Evolutionary conservation across 768 basidiomycete genomes (phyloP).

Genomic region (Leucogyrophana mollusca): DNA sequence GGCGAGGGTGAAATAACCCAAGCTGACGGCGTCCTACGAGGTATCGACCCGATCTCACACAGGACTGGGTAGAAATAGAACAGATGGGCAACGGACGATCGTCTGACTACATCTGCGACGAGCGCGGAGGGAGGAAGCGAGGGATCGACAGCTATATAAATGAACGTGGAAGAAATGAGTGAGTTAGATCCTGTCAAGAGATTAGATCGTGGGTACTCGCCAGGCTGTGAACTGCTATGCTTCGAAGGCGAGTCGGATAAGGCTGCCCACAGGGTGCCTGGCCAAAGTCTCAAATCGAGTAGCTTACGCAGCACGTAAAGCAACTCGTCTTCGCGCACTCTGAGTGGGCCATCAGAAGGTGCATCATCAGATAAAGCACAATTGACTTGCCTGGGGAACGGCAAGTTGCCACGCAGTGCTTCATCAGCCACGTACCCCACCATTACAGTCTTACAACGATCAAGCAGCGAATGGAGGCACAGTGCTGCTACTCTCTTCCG

Average conservation of each 20-base stretch:
- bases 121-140: slow-evolving; percentile 49
- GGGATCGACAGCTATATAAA: slow-evolving; percentile 36
- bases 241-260: slow-evolving; percentile 62
- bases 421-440: slow-evolving; percentile 82
- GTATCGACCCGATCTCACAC: slow-evolving; percentile 76
- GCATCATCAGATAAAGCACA: neutral
- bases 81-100: slow-evolving; percentile 78
- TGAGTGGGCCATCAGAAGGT: slow-evolving; percentile 25
- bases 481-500: slow-evolving; percentile 72
- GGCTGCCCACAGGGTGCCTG: slow-evolving; percentile 76
- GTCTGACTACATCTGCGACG: slow-evolving; percentile 68
- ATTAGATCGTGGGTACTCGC: slow-evolving; percentile 35
- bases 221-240: slow-evolving; percentile 53
- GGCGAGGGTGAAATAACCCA: slow-evolving; percentile 45
- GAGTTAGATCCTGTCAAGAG: neutral
- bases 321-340: slow-evolving; percentile 86
- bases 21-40: slow-evolving; percentile 62
- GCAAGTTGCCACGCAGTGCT: slow-evolving; percentile 78
- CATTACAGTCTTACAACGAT: slow-evolving; percentile 70
- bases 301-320: slow-evolving; percentile 81
- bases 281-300: slow-evolving; percentile 67
- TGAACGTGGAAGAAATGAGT: slow-evolving; percentile 3
- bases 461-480: slow-evolving; percentile 68
- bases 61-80: slow-evolving; percentile 85
- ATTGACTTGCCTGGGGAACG: slow-evolving; percentile 72